phyloP scores from a whole-genome alignment of 768 basidiomycete genomes.

The Suillus luteus region DNA sequence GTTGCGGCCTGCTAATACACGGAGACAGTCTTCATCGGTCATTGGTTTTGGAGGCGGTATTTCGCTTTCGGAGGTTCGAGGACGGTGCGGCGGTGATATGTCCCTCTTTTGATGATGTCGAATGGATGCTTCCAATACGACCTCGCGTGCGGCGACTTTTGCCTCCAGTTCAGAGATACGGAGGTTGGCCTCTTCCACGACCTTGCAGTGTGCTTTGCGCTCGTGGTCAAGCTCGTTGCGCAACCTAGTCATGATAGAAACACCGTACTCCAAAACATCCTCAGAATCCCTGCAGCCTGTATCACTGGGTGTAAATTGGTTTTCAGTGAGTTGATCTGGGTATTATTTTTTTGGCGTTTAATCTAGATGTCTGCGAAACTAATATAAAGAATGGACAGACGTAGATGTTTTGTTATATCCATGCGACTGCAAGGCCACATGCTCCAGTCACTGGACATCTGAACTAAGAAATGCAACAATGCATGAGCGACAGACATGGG shows the following conservation, averaged over 20 bases:
- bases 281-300: conserved; percentile 17
- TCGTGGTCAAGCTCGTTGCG: conserved; percentile 47
- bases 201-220: conserved; percentile 43
- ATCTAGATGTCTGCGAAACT: conserved; percentile 18
- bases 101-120: conserved; percentile 7
- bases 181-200: conserved; percentile 40
- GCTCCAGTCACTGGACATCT: conserved; percentile 45
- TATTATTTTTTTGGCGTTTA: conserved; percentile 4
- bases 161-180: conserved; percentile 51
- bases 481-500: not conserved
- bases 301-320: conserved; percentile 5
- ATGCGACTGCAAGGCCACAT: conserved; percentile 50
- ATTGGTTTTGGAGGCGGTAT: conserved; percentile 24
- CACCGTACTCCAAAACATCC: conserved; percentile 43
- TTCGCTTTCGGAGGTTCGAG: conserved; percentile 3
- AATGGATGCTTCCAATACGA: conserved; percentile 47
- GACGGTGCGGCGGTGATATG: not conserved
- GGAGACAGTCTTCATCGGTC: conserved; percentile 42
- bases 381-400: conserved; percentile 35
- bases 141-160: conserved; percentile 57
- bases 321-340: conserved; percentile 21
- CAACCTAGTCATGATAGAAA: conserved; percentile 45
- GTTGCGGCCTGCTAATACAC: conserved; percentile 39
- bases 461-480: conserved; percentile 36
- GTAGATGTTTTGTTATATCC: conserved; percentile 41